Percentiles rank a stretch among this genome's conserved stretches.
Conservation (phyloP, 495 filamentous ascomycete species). For the Talaromyces wortmannii region DNA sequence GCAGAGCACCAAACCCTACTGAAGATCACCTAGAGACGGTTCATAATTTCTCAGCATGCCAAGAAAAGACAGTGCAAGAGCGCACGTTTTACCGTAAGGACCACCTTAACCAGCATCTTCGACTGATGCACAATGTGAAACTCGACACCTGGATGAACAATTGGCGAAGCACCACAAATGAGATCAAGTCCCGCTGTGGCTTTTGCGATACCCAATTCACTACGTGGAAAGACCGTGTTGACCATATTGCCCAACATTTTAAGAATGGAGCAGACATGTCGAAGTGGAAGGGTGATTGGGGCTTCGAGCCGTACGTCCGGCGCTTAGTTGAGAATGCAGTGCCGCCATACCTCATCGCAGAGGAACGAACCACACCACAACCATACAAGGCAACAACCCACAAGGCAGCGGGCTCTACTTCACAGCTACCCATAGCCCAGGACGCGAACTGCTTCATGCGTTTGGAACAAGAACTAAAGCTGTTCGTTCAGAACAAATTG, state of each 20-base stretch:
- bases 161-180: constrained; percentile 68
- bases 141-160: constrained; percentile 66
- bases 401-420: not conserved
- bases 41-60: constrained; percentile 70
- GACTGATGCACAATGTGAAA: constrained; percentile 70
- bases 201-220: constrained; percentile 61
- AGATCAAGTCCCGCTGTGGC: constrained; percentile 66
- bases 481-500: constrained; percentile 44
- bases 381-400: constrained; percentile 21
- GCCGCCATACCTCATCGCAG: constrained; percentile 50
- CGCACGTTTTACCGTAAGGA: constrained; percentile 86
- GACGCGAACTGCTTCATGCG: constrained; percentile 40
- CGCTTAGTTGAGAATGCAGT: constrained; percentile 67
- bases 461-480: constrained; percentile 52
- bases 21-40: constrained; percentile 58
- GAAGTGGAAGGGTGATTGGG: constrained; percentile 77
- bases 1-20: constrained; percentile 57
- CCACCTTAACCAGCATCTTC: constrained; percentile 78
- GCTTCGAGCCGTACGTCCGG: constrained; percentile 62
- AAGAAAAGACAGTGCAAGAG: constrained; percentile 63
- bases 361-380: constrained; percentile 28
- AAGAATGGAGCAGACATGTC: constrained; percentile 65
- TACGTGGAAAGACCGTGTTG: constrained; percentile 65
- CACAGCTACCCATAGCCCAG: constrained; percentile 19
- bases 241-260: constrained; percentile 70